phyloP scores from a whole-genome alignment of 2,329 filamentous ascomycete species.

The Cladophialophora yegresii region DNA sequence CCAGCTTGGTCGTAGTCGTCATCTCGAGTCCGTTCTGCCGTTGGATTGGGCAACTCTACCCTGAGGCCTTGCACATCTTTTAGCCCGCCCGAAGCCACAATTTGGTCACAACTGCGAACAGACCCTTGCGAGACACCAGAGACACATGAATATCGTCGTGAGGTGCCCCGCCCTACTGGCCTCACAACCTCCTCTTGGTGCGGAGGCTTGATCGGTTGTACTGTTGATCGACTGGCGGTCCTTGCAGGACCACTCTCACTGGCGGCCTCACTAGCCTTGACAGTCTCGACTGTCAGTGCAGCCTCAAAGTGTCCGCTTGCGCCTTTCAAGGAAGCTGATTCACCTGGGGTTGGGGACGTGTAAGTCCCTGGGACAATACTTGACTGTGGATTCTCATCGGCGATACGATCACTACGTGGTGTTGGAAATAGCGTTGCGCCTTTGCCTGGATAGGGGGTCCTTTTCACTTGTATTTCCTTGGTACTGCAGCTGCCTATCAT shows the following conservation, averaged over 20 bases:
- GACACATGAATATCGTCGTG: neutral
- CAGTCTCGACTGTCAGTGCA: neutral
- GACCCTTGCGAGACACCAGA: neutral
- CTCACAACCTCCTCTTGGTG: neutral
- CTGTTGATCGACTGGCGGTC: neutral
- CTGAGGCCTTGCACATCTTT: neutral
- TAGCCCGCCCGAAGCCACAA: neutral
- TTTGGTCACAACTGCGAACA: neutral
- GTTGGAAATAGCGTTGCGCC: neutral
- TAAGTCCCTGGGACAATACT: constrained; percentile 12
- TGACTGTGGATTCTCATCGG: neutral
- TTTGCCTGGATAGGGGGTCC: constrained; percentile 19
- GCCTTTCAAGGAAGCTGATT: neutral
- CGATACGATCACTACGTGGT: too few species aligned
- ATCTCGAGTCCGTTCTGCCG: neutral
- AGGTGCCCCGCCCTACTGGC: neutral
- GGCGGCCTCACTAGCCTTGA: neutral
- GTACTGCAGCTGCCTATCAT: neutral
- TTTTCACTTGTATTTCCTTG: constrained; percentile 15
- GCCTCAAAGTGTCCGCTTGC: neutral
- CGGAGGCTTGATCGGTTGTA: neutral
- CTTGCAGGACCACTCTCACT: neutral
- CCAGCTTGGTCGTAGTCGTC: neutral
- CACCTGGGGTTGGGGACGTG: neutral
- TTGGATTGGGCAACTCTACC: neutral